Evolutionary conservation across 1,284 basidiomycete species (phyloP).

Genomic region (Cutaneotrichosporon cavernicola): DNA sequence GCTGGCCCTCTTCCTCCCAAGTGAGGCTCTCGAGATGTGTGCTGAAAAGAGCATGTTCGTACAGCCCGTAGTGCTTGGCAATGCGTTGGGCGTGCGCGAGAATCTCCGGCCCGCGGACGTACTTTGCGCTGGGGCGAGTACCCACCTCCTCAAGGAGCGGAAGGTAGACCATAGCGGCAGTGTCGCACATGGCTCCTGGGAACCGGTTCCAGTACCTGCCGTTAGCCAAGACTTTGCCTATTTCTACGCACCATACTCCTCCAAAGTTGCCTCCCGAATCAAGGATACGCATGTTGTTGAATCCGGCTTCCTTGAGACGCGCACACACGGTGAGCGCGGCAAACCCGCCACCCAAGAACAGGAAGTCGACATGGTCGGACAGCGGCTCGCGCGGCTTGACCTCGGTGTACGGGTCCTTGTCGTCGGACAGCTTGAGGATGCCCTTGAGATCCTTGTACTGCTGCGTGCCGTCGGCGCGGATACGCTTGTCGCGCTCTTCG

Average conservation of each 20-base stretch:
- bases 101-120: constrained; percentile 22
- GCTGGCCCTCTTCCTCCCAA: constrained; percentile 18
- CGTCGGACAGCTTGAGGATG: constrained; percentile 11
- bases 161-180: constrained; percentile 24
- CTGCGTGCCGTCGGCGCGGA: constrained; percentile 14
- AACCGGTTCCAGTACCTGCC: constrained; percentile 24
- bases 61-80: constrained; percentile 17
- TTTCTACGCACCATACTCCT: constrained; percentile 20
- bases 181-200: constrained; percentile 28
- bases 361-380: constrained; percentile 19
- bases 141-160: constrained; percentile 22
- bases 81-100: constrained; percentile 22
- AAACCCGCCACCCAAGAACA: constrained; percentile 24
- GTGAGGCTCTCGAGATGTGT: constrained; percentile 15
- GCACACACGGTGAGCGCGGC: constrained; percentile 18
- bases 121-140: constrained; percentile 16
- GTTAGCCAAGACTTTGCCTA: constrained; percentile 7
- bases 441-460: constrained; percentile 16
- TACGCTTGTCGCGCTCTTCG: constrained; percentile 20
- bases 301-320: constrained; percentile 19
- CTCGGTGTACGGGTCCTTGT: constrained; percentile 20
- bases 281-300: constrained; percentile 19
- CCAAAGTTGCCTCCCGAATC: constrained; percentile 24
- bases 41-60: constrained; percentile 23
- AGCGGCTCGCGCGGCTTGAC: constrained; percentile 21